phyloP scores from a whole-genome alignment of 2,329 filamentous ascomycete genomes.

The Colletotrichum zoysiae region DNA sequence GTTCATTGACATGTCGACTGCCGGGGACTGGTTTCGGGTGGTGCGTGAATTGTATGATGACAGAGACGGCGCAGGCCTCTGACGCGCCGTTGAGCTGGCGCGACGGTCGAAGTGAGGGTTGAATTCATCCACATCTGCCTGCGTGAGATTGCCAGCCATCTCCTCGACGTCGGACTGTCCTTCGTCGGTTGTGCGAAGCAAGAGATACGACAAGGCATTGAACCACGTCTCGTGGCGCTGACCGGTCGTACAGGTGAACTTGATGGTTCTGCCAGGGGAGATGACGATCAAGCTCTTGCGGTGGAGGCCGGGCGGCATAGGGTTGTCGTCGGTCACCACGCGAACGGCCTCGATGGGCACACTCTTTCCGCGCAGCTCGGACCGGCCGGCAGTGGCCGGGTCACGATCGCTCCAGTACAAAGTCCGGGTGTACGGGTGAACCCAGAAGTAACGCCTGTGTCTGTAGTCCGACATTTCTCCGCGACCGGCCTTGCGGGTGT shows the following conservation, averaged over 20 bases:
- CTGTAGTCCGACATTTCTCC: slow-evolving; percentile 89
- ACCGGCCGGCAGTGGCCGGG: slow-evolving; percentile 81
- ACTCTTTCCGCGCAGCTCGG: slow-evolving; percentile 85
- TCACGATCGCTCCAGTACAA: slow-evolving; percentile 97
- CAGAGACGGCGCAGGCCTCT: slow-evolving; percentile 72
- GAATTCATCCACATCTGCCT: slow-evolving; percentile 81
- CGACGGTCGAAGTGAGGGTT: slow-evolving; percentile 71
- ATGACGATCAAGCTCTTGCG: slow-evolving; percentile 93
- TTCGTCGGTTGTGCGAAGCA: slow-evolving; percentile 80
- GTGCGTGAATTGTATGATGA: slow-evolving; percentile 85
- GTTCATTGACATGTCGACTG: slow-evolving; percentile 61
- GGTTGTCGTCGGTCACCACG: slow-evolving; percentile 94
- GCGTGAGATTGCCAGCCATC: slow-evolving; percentile 67
- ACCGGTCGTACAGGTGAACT: slow-evolving; percentile 94
- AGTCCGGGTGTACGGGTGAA: slow-evolving; percentile 96
- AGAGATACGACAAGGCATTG: slow-evolving; percentile 93
- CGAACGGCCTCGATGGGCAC: slow-evolving; percentile 93
- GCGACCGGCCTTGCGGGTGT: slow-evolving; percentile 93
- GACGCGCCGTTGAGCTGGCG: slow-evolving; percentile 52
- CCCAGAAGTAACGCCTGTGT: slow-evolving; percentile 98
- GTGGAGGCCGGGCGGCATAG: slow-evolving; percentile 93
- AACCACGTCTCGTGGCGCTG: slow-evolving; percentile 99
- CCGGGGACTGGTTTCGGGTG: slow-evolving; percentile 74
- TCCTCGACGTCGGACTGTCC: slow-evolving; percentile 73
- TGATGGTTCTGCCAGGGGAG: slow-evolving; percentile 88